Evolutionary conservation across 78 protist species (phyloP).

Genomic region (Tieghemostelium lacteum): DNA sequence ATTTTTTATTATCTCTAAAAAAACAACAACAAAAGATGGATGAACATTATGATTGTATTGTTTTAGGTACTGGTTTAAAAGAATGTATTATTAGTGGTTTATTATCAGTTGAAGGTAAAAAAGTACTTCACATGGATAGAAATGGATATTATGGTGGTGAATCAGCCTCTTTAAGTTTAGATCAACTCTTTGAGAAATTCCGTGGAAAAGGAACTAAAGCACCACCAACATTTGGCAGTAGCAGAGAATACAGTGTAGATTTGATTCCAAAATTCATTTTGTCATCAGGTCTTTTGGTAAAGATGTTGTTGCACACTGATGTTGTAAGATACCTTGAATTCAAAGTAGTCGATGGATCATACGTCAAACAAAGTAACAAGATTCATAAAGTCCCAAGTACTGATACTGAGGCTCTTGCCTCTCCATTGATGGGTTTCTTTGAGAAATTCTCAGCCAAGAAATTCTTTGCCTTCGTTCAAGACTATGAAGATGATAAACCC

Average conservation of each 20-base stretch:
- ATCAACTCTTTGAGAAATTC: slow-evolving; percentile 88
- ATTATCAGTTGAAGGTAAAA: slow-evolving; percentile 94
- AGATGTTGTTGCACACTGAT: slow-evolving; percentile 95
- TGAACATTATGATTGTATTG: slow-evolving; percentile 94
- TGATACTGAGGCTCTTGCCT: slow-evolving; percentile 92
- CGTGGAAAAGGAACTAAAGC: slow-evolving; percentile 26
- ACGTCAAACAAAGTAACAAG: slow-evolving; percentile 84
- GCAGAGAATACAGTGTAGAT: slow-evolving; percentile 98
- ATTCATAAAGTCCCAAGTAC: slow-evolving; percentile 97
- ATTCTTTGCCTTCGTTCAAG: slow-evolving; percentile 91
- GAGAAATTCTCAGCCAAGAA: slow-evolving; percentile 95
- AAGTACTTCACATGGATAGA: slow-evolving; percentile 98
- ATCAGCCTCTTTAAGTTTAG: slow-evolving; percentile 95
- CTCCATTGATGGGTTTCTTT: slow-evolving; percentile 96
- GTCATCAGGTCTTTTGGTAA: slow-evolving; percentile 96
- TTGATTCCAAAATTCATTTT: slow-evolving; percentile 98
- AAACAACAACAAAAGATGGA: slow-evolving; percentile 85
- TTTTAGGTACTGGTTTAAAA: slow-evolving; percentile 98
- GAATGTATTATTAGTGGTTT: slow-evolving; percentile 99
- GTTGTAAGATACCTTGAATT: slow-evolving; percentile 99
- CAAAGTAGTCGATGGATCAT: slow-evolving; percentile 94
- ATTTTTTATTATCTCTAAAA: background rate
- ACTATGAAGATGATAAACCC: slow-evolving; percentile 87
- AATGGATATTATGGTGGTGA: slow-evolving; percentile 99
- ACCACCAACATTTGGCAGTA: slow-evolving; percentile 84